Conservation (phyloP, 2,329 filamentous ascomycete species). For the Pestalotiopsis sp. region DNA sequence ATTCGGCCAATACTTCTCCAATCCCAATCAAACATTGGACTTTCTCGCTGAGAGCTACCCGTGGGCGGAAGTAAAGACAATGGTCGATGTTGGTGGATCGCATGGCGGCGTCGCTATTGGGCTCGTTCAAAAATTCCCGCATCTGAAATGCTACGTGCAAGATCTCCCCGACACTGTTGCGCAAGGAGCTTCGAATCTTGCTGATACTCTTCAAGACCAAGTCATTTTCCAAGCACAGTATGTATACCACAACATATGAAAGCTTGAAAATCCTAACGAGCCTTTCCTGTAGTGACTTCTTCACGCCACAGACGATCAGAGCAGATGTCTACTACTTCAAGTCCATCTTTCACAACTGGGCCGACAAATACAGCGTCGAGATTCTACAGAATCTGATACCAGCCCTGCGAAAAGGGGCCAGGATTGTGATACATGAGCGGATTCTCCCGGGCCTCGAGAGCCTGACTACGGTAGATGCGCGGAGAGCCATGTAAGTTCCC, state of each 20-base stretch:
- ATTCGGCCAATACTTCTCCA: constrained; percentile 20
- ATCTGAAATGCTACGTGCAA: constrained; percentile 26
- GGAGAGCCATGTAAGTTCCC: constrained; percentile 23
- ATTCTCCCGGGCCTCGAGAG: constrained; percentile 14
- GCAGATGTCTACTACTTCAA: constrained; percentile 48
- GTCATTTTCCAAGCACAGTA: background rate
- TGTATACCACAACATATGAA: constrained; percentile 16
- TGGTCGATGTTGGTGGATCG: constrained; percentile 64
- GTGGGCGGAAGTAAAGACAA: constrained; percentile 19
- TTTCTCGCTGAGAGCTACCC: constrained; percentile 21
- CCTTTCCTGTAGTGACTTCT: constrained; percentile 24
- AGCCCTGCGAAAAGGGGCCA: background rate
- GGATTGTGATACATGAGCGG: constrained; percentile 20
- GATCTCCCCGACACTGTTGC: constrained; percentile 22
- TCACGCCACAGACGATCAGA: constrained; percentile 21
- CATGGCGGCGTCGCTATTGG: constrained; percentile 59
- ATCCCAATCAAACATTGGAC: constrained; percentile 15
- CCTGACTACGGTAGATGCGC: constrained; percentile 17
- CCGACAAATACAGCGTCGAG: constrained; percentile 36
- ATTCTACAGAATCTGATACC: constrained; percentile 27
- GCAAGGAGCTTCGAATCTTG: constrained; percentile 15
- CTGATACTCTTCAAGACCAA: constrained; percentile 11
- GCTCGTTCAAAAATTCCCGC: constrained; percentile 49
- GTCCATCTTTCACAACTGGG: constrained; percentile 53
- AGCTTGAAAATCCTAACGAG: background rate